Evolutionary conservation across 768 basidiomycete genomes (phyloP).

Genomic region (Gloeopeniophorella convolvens): DNA sequence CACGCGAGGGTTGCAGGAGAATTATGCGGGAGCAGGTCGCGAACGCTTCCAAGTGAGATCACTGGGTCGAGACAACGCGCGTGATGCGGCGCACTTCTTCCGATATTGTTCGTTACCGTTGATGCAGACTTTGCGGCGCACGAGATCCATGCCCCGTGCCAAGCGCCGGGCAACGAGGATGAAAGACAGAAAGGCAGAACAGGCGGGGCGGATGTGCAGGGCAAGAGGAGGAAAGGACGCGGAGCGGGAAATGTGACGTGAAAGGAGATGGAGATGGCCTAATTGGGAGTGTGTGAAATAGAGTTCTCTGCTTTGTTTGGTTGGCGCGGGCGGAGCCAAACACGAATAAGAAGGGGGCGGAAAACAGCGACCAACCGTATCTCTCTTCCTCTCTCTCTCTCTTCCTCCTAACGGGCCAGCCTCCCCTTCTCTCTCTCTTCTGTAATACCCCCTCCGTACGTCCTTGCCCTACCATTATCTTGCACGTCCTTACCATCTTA

Average conservation of each 20-base stretch:
- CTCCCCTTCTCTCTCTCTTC: conserved; percentile 55
- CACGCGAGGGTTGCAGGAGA: too few species aligned
- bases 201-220: not conserved
- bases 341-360: conserved; percentile 34
- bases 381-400: conserved; percentile 27
- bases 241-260: not conserved
- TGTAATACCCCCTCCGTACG: conserved; percentile 37
- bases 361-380: conserved; percentile 15
- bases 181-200: not conserved
- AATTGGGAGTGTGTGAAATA: conserved; percentile 20
- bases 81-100: conserved; percentile 17
- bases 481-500: not conserved
- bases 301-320: conserved; percentile 33
- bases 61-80: conserved; percentile 2
- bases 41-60: not conserved
- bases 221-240: not conserved
- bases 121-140: not conserved
- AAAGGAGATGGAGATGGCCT: not conserved
- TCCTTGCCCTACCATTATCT: not conserved
- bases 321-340: conserved; percentile 25
- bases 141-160: too few species aligned
- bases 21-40: conserved; percentile 1
- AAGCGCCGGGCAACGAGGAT: not conserved
- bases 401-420: conserved; percentile 22
- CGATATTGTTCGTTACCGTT: conserved; percentile 4